Percentiles rank a stretch among this genome's conserved stretches.
These are phyloP conservation scores for Annulohypoxylon bovei DNA, from an alignment of 495 filamentous ascomycete genomes.

Conservation along the genomic window DNA sequence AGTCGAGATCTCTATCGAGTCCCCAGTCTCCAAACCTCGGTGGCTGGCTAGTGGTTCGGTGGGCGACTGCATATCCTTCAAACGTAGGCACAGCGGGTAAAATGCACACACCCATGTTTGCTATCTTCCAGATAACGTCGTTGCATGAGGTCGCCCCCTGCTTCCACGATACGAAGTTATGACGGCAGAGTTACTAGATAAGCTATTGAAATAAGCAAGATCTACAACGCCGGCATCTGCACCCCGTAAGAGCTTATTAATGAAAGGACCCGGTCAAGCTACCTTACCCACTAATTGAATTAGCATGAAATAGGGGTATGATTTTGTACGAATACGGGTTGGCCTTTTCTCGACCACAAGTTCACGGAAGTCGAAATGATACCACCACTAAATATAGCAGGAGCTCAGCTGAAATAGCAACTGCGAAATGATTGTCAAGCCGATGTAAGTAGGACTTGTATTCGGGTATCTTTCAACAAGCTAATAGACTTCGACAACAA, in stretches of 20 bases:
- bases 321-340: not conserved
- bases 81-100: constrained; percentile 8
- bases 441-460: constrained; percentile 14
- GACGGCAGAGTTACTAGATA: not conserved
- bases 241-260: not conserved
- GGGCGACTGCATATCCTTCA: not conserved
- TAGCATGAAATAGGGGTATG: not conserved
- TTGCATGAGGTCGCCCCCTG: not conserved
- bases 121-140: not conserved
- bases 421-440: constrained; percentile 12
- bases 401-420: not conserved
- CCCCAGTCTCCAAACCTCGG: not conserved
- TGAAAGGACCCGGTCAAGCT: not conserved
- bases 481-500: constrained; percentile 16
- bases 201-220: not conserved
- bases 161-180: not conserved
- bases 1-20: not conserved
- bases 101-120: constrained; percentile 24
- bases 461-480: constrained; percentile 36
- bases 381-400: not conserved
- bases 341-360: constrained; percentile 3
- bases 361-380: not conserved
- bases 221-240: not conserved
- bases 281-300: not conserved
- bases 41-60: not conserved